Conservation (phyloP, 2,329 filamentous ascomycete species). For the Lasiodiplodia gonubiensis region DNA sequence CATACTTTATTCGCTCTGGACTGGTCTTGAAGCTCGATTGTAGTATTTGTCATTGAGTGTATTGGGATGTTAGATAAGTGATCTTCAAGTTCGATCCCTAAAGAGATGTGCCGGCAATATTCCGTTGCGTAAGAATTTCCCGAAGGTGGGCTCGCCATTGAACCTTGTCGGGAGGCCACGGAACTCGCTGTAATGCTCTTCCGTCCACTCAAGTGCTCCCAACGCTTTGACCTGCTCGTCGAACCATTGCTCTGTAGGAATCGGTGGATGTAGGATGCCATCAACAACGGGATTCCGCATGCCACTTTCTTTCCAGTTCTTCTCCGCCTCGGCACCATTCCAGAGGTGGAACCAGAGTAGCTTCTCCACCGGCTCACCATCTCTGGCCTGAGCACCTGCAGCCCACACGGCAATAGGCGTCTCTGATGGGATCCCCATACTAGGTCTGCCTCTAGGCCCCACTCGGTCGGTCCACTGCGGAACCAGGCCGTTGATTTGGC, state of each 20-base stretch:
- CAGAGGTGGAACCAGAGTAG: background rate
- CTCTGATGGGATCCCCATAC: background rate
- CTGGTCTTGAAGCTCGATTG: background rate
- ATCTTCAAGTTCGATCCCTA: background rate
- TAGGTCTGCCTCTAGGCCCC: background rate
- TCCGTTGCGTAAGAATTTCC: background rate
- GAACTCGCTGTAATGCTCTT: background rate
- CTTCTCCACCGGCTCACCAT: background rate
- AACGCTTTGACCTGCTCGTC: background rate
- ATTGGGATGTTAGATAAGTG: background rate
- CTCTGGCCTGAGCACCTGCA: background rate
- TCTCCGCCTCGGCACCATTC: background rate
- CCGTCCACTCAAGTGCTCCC: slow-evolving; percentile 2
- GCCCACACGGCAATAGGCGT: background rate
- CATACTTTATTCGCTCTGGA: background rate
- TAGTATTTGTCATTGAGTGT: background rate
- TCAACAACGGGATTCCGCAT: background rate
- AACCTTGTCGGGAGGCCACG: background rate
- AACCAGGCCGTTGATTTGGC: background rate
- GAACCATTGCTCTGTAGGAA: background rate
- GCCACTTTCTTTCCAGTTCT: background rate
- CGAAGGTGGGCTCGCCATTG: background rate
- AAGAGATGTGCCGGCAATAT: background rate
- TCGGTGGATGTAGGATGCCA: background rate
- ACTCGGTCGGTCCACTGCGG: background rate